Conservation (phyloP, 805 yeast species). For the Myxozyma kluyveri region DNA sequence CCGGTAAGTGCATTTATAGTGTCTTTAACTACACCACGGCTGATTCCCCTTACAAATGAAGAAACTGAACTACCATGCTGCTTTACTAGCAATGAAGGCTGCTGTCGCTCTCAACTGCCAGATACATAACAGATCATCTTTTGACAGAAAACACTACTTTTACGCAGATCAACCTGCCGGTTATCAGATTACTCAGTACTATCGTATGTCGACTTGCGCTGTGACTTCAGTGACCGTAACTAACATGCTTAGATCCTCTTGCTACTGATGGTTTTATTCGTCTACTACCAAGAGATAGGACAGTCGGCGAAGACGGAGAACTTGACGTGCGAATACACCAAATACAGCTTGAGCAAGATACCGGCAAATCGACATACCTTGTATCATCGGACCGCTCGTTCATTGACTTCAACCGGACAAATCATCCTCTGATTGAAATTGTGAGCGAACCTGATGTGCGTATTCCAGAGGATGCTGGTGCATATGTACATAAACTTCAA, state of each 20-base stretch:
- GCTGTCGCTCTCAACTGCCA: slow-evolving; percentile 66
- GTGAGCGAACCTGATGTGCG: slow-evolving; percentile 88
- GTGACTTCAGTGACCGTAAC: background rate
- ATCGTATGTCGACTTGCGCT: slow-evolving; percentile 32
- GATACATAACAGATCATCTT: slow-evolving; percentile 57
- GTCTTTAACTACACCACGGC: too few relatives aligned
- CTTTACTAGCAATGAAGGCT: slow-evolving; percentile 66
- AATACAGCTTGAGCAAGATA: slow-evolving; percentile 88
- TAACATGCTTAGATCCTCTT: slow-evolving; percentile 63
- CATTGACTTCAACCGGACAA: slow-evolving; percentile 80
- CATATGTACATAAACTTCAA: slow-evolving; percentile 80
- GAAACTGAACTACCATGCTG: slow-evolving; percentile 66
- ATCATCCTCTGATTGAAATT: slow-evolving; percentile 82
- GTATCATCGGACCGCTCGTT: slow-evolving; percentile 37
- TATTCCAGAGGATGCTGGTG: slow-evolving; percentile 61
- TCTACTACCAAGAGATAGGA: slow-evolving; percentile 54
- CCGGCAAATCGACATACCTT: slow-evolving; percentile 27
- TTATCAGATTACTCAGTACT: slow-evolving; percentile 91
- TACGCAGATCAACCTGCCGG: slow-evolving; percentile 97
- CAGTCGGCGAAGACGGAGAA: slow-evolving; percentile 34
- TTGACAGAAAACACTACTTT: slow-evolving; percentile 94
- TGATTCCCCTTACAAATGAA: too few relatives aligned
- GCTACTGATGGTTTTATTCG: slow-evolving; percentile 64
- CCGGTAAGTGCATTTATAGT: slow-evolving; percentile 44
- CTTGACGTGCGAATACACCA: slow-evolving; percentile 59